phyloP scores from a whole-genome alignment of 192 early-diverging fungal genomes.

The Gonapodya sp. region DNA sequence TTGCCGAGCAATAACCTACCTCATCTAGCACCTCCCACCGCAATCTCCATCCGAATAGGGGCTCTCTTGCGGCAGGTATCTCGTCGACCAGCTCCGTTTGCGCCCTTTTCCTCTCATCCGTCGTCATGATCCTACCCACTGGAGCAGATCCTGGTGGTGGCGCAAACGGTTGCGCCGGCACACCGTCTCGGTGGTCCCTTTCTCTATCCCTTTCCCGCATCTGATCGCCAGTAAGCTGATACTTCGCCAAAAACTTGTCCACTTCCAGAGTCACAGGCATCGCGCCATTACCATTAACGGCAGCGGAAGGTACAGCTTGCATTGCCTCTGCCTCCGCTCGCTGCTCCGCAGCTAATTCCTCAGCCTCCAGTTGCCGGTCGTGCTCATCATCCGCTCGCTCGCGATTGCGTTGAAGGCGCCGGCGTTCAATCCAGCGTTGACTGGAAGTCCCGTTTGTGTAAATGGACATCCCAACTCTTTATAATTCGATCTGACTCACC shows the following conservation, averaged over 20 bases:
- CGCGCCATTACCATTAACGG: slow-evolving; percentile 36
- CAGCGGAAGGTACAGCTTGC: slow-evolving; percentile 20
- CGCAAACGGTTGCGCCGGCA: slow-evolving; percentile 17
- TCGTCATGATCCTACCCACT: slow-evolving; percentile 47
- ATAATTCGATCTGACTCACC: slow-evolving; percentile 32
- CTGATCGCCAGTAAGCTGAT: slow-evolving; percentile 40
- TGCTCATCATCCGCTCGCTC: slow-evolving; percentile 61
- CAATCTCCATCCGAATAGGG: slow-evolving; percentile 59
- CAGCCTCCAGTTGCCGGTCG: slow-evolving; percentile 34
- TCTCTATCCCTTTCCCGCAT: slow-evolving; percentile 15
- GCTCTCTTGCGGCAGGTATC: slow-evolving; percentile 61
- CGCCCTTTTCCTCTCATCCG: slow-evolving; percentile 54
- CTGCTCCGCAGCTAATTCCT: background rate
- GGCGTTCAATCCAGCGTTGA: slow-evolving; percentile 61
- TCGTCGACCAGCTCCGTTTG: slow-evolving; percentile 54
- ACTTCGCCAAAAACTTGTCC: slow-evolving; percentile 35
- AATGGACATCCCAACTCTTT: background rate
- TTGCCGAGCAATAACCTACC: slow-evolving; percentile 24
- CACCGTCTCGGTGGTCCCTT: slow-evolving; percentile 11
- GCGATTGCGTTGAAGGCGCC: slow-evolving; percentile 44
- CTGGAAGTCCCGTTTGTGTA: slow-evolving; percentile 27
- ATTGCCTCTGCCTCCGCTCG: background rate
- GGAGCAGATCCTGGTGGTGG: slow-evolving; percentile 18
- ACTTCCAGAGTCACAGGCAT: slow-evolving; percentile 25
- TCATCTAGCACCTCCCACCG: slow-evolving; percentile 69